These are phyloP conservation scores for Lippia alba DNA, from an alignment of 305 asterid species.

Conservation along the genomic window DNA sequence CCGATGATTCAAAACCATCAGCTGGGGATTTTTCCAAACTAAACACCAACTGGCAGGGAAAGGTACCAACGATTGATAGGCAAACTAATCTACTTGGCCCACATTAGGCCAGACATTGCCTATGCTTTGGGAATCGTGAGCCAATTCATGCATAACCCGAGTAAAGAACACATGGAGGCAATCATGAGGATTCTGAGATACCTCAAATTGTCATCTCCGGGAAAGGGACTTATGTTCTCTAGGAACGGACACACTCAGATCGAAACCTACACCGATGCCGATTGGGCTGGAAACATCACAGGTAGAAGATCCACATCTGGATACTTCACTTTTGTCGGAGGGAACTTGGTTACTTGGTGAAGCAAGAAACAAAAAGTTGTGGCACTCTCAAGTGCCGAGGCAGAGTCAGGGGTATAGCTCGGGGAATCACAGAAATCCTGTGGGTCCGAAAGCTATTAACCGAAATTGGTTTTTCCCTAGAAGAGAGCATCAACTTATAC, in stretches of 20 bases:
- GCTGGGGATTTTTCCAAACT: no score
- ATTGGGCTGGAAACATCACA: not conserved
- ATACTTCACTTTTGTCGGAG: not conserved
- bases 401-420: not conserved
- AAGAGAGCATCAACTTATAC: constrained; percentile 5
- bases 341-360: not conserved
- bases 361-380: not conserved
- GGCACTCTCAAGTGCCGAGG: not conserved
- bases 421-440: not conserved
- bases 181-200: not conserved
- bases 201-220: not conserved
- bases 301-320: not conserved
- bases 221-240: not conserved
- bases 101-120: no score
- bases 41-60: no score
- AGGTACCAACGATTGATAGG: no score
- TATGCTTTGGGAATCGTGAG: no score
- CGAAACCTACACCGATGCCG: not conserved
- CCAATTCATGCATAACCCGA: no score
- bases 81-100: no score
- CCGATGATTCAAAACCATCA: no score
- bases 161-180: no score
- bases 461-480: constrained; percentile 13
- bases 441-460: not conserved
- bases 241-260: not conserved